Base-by-base conservation (phyloP, 768 basidiomycete genomes). In the Podaxis sp. region DNA sequence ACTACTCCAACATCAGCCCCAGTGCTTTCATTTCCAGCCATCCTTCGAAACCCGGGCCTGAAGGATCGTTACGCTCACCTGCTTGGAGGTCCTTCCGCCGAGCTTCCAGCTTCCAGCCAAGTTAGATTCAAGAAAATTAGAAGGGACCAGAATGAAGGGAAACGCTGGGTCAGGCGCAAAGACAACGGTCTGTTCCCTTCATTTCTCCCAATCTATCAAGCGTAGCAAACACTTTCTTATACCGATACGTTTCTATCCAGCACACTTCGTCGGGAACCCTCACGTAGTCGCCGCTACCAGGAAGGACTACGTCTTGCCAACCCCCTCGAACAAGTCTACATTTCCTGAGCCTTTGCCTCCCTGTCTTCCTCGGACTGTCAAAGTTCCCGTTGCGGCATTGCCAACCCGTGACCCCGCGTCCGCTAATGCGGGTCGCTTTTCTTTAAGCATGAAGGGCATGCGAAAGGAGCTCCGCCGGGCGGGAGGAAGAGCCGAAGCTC, bases 331-430 rank as follows among this genome's bases (percentile, higher is more conserved):
- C 0, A 75, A 74, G 2, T 38, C 86, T 9, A 93, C 92, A 0
- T 94, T 93, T 68, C 91, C 92, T 2, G 81, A 84, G 64, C 93
- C 93, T 0, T 77, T 93, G 0, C 92, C 93, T 0, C 51, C 80
- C 1, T 92, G 85, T 68, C 82, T 94, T 4, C 81, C 85, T 4
- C 87, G 92, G 47, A 85, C 77, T 59, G 72, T 79, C 7, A 77
- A 80, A 59, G 67, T 89, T 0, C 85, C 90, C 0, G 67, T 82
- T 6, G 68, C 80, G 7, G 67, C 70, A 0, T 76, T 77, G 13
- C 77, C 83, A 0, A 63, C 70, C 2, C 69, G 71, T 36, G 82
- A 89, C 65, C 81, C 84, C 0, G 69, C 67, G 41, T 84, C 86
- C 13, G 84, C 90, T 43, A 83, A 85, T 70, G 88, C 89, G 1